Conservation (phyloP, 345 rosid species). For the Gossypium sturtianum region DNA sequence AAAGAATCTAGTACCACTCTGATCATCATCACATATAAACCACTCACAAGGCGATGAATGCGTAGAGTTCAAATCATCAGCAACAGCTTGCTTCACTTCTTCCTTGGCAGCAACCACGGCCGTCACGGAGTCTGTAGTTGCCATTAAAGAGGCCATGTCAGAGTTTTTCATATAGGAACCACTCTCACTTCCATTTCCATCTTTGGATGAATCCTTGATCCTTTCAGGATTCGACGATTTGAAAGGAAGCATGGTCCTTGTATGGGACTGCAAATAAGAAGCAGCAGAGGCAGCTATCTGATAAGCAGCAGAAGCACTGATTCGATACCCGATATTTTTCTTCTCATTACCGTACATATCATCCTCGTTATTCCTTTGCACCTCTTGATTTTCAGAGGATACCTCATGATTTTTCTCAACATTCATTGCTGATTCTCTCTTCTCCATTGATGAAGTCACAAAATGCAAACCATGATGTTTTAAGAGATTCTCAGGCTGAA, state of each 20-base stretch:
- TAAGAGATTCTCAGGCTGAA: constrained; percentile 61
- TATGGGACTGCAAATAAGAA: constrained; percentile 69
- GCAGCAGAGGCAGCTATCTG: constrained; percentile 82
- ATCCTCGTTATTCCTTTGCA: constrained; percentile 22
- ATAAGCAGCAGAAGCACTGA: constrained; percentile 67
- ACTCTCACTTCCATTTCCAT: constrained; percentile 17
- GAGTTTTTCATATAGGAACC: constrained; percentile 29
- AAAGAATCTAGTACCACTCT: constrained; percentile 61
- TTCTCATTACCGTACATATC: constrained; percentile 25
- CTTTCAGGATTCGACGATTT: constrained; percentile 27
- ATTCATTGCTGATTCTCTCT: constrained; percentile 45
- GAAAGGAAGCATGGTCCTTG: constrained; percentile 60
- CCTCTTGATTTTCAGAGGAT: constrained; percentile 37
- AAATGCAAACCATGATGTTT: constrained; percentile 50
- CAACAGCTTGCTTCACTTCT: constrained; percentile 99
- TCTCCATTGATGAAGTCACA: constrained; percentile 74
- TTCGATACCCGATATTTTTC: constrained; percentile 28
- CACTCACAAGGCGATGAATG: constrained; percentile 80
- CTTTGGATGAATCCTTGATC: constrained; percentile 16
- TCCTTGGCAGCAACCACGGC: constrained; percentile 94
- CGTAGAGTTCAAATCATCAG: constrained; percentile 72
- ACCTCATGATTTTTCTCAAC: constrained; percentile 26
- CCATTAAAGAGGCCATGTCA: constrained; percentile 62
- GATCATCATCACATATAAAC: constrained; percentile 87
- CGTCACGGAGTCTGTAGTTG: constrained; percentile 94